These are phyloP conservation scores for Microcera coccophila DNA, from an alignment of 2,329 filamentous ascomycete genomes.

Conservation along the genomic window DNA sequence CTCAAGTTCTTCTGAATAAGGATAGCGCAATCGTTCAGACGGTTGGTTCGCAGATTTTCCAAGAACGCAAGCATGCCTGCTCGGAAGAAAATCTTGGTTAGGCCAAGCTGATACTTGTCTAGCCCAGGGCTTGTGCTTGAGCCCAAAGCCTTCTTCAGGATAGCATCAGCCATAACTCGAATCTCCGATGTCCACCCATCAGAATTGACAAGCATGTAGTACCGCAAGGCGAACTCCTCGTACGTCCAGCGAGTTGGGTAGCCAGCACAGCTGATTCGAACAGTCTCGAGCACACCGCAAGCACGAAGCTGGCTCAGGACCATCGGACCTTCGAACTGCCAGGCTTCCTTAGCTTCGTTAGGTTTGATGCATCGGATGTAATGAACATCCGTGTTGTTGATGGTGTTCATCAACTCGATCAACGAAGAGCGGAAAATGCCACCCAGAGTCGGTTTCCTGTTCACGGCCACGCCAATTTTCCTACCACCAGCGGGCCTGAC, in stretches of 20 bases:
- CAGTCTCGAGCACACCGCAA: slow-evolving; percentile 97
- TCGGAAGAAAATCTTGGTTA: slow-evolving; percentile 99
- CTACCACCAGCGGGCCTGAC: slow-evolving; percentile 77
- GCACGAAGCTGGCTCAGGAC: slow-evolving; percentile 94
- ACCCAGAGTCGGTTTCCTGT: slow-evolving; percentile 93
- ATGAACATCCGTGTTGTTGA: slow-evolving; percentile 96
- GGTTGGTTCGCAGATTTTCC: slow-evolving; percentile 85
- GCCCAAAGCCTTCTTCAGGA: slow-evolving; percentile 82
- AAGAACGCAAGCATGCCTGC: slow-evolving; percentile 98
- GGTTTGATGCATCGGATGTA: slow-evolving; percentile 99
- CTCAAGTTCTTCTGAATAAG: slow-evolving; percentile 98
- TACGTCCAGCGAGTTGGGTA: slow-evolving; percentile 99
- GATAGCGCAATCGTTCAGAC: slow-evolving; percentile 88
- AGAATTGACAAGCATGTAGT: slow-evolving; percentile 96
- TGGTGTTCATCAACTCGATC: slow-evolving; percentile 96
- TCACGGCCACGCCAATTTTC: slow-evolving; percentile 86
- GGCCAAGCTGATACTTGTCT: slow-evolving; percentile 95
- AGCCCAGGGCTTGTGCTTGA: slow-evolving; percentile 67
- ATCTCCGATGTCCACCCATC: slow-evolving; percentile 90
- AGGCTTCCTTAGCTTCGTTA: slow-evolving; percentile 92
- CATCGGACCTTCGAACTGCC: slow-evolving; percentile 99
- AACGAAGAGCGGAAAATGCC: slow-evolving; percentile 98
- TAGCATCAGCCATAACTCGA: slow-evolving; percentile 87
- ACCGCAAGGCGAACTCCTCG: slow-evolving; percentile 93
- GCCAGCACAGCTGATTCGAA: slow-evolving; percentile 93